phyloP scores from a whole-genome alignment of 2,329 filamentous ascomycete genomes.

The Neonectria hederae region DNA sequence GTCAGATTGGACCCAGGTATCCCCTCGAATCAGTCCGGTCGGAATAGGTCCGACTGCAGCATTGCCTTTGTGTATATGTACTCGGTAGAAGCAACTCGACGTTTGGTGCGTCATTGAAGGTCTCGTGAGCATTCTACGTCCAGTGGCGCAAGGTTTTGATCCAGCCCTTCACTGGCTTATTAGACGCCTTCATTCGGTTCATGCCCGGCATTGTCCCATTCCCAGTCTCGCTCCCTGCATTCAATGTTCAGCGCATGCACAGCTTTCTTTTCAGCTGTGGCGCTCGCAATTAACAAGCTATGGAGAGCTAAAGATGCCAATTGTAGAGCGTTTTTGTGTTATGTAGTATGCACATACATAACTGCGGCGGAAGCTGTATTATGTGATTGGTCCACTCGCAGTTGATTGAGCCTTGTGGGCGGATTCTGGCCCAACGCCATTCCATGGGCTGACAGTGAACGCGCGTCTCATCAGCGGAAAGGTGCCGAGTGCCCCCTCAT shows the following conservation, averaged over 20 bases:
- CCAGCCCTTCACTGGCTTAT: background rate
- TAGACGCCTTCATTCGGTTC: background rate
- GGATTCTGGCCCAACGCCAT: constrained; percentile 4
- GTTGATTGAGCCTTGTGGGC: background rate
- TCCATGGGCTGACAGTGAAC: background rate
- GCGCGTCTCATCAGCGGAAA: constrained; percentile 6
- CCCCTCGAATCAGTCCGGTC: background rate
- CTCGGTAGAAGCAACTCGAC: background rate
- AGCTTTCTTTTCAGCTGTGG: background rate
- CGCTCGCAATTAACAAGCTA: background rate
- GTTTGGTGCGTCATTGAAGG: background rate
- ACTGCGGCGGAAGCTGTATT: background rate
- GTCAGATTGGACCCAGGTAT: background rate
- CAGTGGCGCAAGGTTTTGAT: no score
- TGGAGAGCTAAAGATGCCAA: background rate
- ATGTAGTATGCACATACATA: background rate
- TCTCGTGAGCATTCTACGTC: background rate
- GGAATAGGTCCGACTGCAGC: background rate
- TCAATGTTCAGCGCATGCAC: background rate
- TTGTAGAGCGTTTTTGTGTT: no score
- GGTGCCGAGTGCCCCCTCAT: constrained; percentile 1
- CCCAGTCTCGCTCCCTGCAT: background rate
- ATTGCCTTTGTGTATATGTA: background rate
- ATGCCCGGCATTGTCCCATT: background rate
- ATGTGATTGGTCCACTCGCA: background rate